These are phyloP conservation scores for Spatholobus suberectus DNA, from an alignment of 306 rosid genomes.

Conservation along the genomic window DNA sequence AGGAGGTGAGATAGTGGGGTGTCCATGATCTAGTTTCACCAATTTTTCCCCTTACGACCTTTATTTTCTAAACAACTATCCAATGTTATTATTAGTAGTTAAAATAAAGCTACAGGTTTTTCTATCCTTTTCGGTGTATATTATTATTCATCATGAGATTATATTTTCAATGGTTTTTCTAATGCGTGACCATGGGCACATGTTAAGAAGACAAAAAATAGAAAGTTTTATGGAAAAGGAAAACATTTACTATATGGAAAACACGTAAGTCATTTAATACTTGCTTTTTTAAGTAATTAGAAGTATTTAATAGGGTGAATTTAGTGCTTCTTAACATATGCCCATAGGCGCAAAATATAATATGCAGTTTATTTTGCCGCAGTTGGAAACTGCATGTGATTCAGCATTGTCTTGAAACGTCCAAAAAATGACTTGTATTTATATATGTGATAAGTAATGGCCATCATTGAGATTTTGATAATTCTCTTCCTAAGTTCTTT, in stretches of 20 bases:
- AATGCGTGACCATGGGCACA: neutral
- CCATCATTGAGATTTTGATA: neutral
- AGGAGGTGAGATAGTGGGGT: neutral
- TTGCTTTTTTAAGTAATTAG: neutral
- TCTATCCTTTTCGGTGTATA: neutral
- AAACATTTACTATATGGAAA: neutral
- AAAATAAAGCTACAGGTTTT: neutral
- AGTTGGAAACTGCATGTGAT: slow-evolving; percentile 1
- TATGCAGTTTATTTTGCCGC: neutral
- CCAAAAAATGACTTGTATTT: neutral
- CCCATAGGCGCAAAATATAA: no score
- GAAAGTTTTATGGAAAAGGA: neutral
- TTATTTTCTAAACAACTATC: slow-evolving; percentile 20
- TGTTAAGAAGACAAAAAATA: neutral
- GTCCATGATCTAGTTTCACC: neutral
- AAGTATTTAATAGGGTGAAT: neutral
- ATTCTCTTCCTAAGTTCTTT: neutral
- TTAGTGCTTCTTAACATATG: neutral
- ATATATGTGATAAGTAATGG: neutral
- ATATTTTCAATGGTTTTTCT: neutral
- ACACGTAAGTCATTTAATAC: neutral
- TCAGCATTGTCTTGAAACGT: slow-evolving; percentile 22
- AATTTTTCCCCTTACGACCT: neutral
- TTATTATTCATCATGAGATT: neutral
- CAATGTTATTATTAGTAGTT: neutral